These are phyloP conservation scores for Lunularia cruciata DNA, from an alignment of 225 moss, liverwort and hornwort genomes.

Conservation along the genomic window DNA sequence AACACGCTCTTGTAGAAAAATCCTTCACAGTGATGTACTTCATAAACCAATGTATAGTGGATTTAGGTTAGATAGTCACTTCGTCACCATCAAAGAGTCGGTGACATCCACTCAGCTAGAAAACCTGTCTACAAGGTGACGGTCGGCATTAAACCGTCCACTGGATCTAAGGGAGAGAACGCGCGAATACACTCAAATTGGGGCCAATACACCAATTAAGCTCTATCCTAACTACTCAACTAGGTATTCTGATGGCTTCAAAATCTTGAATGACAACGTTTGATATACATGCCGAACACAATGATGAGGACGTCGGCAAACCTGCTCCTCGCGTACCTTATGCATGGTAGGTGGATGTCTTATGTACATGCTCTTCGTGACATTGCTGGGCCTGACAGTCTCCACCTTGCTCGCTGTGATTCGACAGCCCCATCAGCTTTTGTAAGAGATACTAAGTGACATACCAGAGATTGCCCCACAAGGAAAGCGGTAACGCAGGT, in stretches of 20 bases:
- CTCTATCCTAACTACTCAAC: not conserved
- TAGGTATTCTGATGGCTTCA: not conserved
- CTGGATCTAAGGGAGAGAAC: not conserved
- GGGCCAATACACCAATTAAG: not conserved
- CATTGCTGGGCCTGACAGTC: not conserved
- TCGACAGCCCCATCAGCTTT: not conserved
- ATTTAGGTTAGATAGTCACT: not conserved
- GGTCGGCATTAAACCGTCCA: not conserved
- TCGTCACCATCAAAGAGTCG: not conserved
- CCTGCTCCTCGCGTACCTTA: not conserved
- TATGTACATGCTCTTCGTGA: constrained; percentile 4
- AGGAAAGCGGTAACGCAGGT: not conserved
- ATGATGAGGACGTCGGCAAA: not conserved
- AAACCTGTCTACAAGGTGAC: not conserved
- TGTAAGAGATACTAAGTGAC: not conserved
- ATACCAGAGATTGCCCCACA: not conserved
- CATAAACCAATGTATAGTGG: constrained; percentile 2
- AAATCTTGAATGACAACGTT: not conserved
- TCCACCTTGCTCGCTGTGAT: not conserved
- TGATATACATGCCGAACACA: constrained; percentile 6
- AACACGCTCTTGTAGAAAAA: too few relatives aligned
- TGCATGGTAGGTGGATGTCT: not conserved
- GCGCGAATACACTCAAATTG: not conserved
- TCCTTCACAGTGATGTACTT: too few relatives aligned
- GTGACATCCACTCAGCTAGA: not conserved